phyloP scores from a whole-genome alignment of 768 basidiomycete species.

The Amanita polypyramis region DNA sequence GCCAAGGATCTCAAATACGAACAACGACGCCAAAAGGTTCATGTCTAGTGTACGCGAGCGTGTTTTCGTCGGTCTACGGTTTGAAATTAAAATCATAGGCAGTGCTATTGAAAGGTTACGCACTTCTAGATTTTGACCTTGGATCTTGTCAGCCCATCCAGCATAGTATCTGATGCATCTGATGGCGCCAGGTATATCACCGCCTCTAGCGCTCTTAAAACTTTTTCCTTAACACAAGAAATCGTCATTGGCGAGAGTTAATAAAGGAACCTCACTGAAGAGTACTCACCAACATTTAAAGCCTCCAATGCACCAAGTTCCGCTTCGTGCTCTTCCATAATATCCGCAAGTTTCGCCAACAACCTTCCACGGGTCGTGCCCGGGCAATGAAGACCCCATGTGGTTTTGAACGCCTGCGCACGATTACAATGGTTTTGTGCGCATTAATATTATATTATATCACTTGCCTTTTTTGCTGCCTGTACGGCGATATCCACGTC shows the following conservation, averaged over 20 bases:
- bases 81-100: background rate
- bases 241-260: background rate
- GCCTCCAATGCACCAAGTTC: slow-evolving; percentile 59
- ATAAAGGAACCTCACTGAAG: too few species aligned
- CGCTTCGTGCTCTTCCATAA: slow-evolving; percentile 47
- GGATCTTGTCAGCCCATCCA: slow-evolving; percentile 80
- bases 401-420: slow-evolving; percentile 19
- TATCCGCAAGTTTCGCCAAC: slow-evolving; percentile 43
- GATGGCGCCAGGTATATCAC: slow-evolving; percentile 38
- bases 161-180: slow-evolving; percentile 62
- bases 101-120: background rate
- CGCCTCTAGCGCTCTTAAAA: slow-evolving; percentile 32
- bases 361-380: slow-evolving; percentile 17
- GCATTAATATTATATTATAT: background rate
- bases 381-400: slow-evolving; percentile 36
- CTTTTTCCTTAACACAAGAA: slow-evolving; percentile 36
- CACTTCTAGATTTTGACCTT: slow-evolving; percentile 58
- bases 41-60: slow-evolving; percentile 19
- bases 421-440: background rate
- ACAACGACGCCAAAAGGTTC: slow-evolving; percentile 19
- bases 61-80: slow-evolving; percentile 18
- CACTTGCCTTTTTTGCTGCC: slow-evolving; percentile 36
- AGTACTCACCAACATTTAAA: slow-evolving; percentile 41
- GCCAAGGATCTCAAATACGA: background rate
- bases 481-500: slow-evolving; percentile 46